phyloP scores from a whole-genome alignment of 2,329 filamentous ascomycete species.

The Fusarium metavorans region DNA sequence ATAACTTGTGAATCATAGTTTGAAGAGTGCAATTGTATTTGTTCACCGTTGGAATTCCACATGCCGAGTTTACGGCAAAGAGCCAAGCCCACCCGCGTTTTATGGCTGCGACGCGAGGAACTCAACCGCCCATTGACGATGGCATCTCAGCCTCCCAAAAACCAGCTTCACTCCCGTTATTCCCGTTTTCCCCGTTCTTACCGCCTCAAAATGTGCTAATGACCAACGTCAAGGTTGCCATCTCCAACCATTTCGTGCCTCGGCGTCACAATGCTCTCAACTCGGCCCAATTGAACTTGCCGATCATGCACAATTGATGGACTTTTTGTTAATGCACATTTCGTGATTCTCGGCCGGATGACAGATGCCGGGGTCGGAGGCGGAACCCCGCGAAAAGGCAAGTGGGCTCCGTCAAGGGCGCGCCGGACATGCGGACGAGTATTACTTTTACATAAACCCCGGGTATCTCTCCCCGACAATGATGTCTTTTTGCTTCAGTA shows the following conservation, averaged over 20 bases:
- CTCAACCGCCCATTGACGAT: background rate
- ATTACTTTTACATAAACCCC: conserved; percentile 18
- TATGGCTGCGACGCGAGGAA: background rate
- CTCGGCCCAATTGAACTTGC: background rate
- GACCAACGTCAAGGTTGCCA: background rate
- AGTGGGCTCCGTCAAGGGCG: conserved; percentile 2
- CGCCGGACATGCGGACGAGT: conserved; percentile 3
- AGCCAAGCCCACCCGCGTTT: background rate
- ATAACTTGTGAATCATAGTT: background rate
- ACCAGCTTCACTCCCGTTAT: background rate
- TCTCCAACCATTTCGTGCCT: too few relatives aligned
- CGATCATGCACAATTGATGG: background rate
- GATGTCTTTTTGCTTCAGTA: background rate
- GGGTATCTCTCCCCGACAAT: background rate
- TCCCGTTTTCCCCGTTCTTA: background rate
- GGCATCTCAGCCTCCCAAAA: background rate
- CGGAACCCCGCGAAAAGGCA: conserved; percentile 23
- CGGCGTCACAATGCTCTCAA: background rate
- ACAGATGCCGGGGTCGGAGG: conserved; percentile 21
- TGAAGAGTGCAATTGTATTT: background rate
- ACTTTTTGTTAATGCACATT: background rate
- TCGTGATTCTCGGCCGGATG: background rate
- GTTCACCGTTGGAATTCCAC: background rate
- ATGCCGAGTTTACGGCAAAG: background rate
- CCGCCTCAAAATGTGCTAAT: background rate